phyloP scores from a whole-genome alignment of 2,329 filamentous ascomycete species.

The Pseudogymnoascus sp. region DNA sequence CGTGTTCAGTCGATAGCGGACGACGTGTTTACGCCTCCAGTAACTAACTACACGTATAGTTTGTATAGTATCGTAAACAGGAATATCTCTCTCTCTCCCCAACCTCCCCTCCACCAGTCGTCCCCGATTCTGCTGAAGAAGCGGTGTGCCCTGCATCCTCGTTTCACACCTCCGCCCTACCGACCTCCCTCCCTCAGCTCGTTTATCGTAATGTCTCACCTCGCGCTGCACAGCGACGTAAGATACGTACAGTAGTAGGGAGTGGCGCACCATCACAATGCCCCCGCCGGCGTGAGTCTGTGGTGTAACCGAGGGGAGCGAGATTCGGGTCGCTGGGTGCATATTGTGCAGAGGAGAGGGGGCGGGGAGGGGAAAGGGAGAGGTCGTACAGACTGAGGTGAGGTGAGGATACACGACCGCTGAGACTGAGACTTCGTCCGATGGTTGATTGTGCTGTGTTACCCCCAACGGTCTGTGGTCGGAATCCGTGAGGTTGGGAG shows the following conservation, averaged over 20 bases:
- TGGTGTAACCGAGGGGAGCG: not conserved
- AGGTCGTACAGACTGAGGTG: not conserved
- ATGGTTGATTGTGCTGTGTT: not conserved
- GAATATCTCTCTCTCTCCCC: not conserved
- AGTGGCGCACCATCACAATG: too few relatives aligned
- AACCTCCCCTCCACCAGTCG: not conserved
- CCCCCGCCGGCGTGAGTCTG: too few relatives aligned
- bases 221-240: not conserved
- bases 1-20: not conserved
- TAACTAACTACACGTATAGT: not conserved
- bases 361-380: not conserved
- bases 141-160: not conserved
- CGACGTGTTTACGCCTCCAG: not conserved
- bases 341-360: not conserved
- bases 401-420: not conserved
- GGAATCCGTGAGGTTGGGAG: not conserved
- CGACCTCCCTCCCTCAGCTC: not conserved
- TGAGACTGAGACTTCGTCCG: not conserved
- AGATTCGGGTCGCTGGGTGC: not conserved
- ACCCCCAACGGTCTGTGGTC: not conserved
- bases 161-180: not conserved
- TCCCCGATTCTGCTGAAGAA: not conserved
- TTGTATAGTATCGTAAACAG: too few relatives aligned
- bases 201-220: conserved; percentile 2
- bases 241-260: too few relatives aligned